phyloP scores from a whole-genome alignment of 257 asterid genomes.

The Nicotiana sylvestris region DNA sequence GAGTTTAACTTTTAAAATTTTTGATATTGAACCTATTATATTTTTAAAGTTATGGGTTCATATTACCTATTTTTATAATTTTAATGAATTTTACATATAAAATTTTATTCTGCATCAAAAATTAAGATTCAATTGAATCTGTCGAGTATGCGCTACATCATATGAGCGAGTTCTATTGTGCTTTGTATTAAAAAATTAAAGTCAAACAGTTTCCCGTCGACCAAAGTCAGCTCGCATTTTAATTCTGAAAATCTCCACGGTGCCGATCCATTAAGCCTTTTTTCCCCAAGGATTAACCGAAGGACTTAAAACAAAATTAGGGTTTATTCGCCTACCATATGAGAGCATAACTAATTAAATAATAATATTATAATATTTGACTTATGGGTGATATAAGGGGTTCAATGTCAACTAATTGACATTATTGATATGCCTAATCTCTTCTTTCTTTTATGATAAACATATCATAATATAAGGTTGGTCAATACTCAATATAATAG shows the following conservation, averaged over 20 bases:
- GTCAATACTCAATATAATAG: background rate
- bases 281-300: background rate
- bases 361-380: background rate
- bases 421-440: background rate
- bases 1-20: no score
- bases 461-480: background rate
- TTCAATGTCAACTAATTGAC: slow-evolving; percentile 1
- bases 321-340: background rate
- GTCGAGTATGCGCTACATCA: no score
- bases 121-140: no score
- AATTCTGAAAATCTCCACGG: background rate
- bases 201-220: background rate
- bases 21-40: no score
- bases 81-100: no score
- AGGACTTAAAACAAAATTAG: background rate
- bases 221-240: slow-evolving; percentile 1
- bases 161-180: no score
- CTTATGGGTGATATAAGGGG: background rate
- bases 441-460: background rate
- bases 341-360: background rate
- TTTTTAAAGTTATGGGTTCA: no score
- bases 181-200: background rate
- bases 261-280: background rate
- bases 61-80: no score
- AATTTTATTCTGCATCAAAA: no score